These are phyloP conservation scores for Sarocladium oryzae DNA, from an alignment of 2,329 filamentous ascomycete genomes.

Conservation along the genomic window DNA sequence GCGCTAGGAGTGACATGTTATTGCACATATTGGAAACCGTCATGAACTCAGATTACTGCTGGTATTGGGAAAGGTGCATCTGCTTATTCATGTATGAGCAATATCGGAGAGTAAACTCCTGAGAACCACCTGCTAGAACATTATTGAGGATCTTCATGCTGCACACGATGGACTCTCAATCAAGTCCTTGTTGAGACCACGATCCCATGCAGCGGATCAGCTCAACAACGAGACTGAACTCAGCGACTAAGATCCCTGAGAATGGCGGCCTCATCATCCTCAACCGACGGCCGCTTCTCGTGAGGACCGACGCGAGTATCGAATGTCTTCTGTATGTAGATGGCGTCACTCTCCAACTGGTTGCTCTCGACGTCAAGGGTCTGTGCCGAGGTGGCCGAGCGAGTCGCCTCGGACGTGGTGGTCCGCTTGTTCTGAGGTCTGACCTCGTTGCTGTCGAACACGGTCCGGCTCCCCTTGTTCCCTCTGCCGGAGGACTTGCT, in stretches of 20 bases:
- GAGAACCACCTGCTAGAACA: too few species aligned
- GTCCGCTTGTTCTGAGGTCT: neutral
- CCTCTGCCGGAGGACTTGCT: neutral
- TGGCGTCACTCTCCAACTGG: neutral
- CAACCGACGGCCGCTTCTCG: neutral
- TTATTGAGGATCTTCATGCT: too few species aligned
- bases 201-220: too few species aligned
- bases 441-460: neutral
- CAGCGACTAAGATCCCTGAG: too few species aligned
- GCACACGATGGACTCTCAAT: too few species aligned
- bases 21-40: too few species aligned
- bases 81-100: too few species aligned
- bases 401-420: neutral
- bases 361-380: neutral
- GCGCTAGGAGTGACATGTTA: too few species aligned
- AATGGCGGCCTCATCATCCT: neutral
- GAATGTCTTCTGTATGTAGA: neutral
- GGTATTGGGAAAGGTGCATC: too few species aligned
- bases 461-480: neutral
- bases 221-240: too few species aligned
- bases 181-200: neutral
- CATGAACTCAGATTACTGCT: too few species aligned
- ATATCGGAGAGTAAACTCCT: too few species aligned
- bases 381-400: neutral
- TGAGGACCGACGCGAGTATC: neutral